A percentile compares a stretch with the other conserved stretches of the same genome.
Evolutionary conservation across 352 stramenopile species (phyloP).

Genomic region (Globisporangium okanoganense): DNA sequence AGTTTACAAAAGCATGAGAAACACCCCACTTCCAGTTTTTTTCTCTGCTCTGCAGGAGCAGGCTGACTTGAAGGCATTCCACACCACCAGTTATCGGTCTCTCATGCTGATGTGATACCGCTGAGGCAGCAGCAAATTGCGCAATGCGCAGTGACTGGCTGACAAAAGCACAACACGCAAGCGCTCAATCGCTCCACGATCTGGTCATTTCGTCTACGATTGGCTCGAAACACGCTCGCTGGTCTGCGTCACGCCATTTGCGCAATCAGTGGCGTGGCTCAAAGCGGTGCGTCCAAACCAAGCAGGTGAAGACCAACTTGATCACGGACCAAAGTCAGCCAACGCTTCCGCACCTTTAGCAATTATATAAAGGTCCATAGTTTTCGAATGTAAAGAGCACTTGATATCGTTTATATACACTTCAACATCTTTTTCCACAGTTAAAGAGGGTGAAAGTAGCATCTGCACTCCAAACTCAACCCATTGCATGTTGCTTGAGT

Average conservation of each 20-base stretch:
- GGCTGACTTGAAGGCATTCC: no score
- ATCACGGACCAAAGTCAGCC: no score
- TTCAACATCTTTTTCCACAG: background rate
- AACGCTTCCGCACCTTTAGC: no score
- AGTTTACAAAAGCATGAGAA: background rate
- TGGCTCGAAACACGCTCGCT: background rate
- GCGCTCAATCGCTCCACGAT: background rate
- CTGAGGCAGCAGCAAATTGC: no score
- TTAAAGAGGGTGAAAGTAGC: background rate
- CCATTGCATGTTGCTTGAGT: background rate
- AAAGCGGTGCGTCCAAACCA: background rate
- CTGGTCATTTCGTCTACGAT: background rate
- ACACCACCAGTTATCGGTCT: no score
- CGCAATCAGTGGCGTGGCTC: background rate
- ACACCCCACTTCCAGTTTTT: background rate
- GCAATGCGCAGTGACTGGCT: background rate
- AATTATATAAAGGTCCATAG: background rate
- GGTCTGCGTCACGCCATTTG: background rate
- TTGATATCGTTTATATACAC: background rate
- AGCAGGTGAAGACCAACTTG: constrained; percentile 7
- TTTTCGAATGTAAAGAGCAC: no score
- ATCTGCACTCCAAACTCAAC: background rate
- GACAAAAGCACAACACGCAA: background rate
- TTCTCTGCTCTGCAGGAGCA: no score
- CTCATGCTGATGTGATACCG: no score